phyloP scores from a whole-genome alignment of 306 rosid genomes.

The Cucurbita pepo region DNA sequence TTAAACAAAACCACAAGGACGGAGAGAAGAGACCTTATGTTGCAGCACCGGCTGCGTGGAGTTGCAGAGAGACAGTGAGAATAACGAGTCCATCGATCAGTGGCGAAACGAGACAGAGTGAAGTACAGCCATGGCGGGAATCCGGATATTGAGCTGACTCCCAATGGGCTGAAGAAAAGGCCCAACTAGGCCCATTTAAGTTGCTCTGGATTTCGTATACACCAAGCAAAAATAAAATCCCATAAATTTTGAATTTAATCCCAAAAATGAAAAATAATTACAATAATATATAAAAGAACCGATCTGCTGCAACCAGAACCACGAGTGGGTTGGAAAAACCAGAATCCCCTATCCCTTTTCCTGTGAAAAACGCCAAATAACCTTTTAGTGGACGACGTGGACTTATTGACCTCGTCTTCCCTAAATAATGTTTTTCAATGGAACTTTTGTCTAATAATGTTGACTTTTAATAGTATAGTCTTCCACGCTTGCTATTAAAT shows the following conservation, averaged over 20 bases:
- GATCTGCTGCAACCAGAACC: no score
- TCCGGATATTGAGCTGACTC: not conserved
- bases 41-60: conserved; percentile 9
- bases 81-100: conserved; percentile 17
- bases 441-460: not conserved
- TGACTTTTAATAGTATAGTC: not conserved
- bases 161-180: not conserved
- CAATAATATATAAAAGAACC: no score
- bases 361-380: not conserved
- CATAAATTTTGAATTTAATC: no score
- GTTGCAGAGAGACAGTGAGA: conserved; percentile 8
- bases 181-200: not conserved
- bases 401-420: not conserved
- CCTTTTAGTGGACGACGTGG: not conserved
- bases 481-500: not conserved
- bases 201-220: not conserved
- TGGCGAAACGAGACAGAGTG: conserved; percentile 24
- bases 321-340: not conserved
- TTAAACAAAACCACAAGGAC: not conserved
- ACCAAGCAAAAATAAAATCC: no score
- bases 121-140: conserved; percentile 23
- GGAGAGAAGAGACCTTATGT: conserved; percentile 31
- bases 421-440: not conserved
- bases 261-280: no score
- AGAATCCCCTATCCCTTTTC: not conserved